Evolutionary conservation across 306 rosid species (phyloP), one percentile per base, ranked within the genome.

Genomic region (Gastrolobium bilobum): DNA sequence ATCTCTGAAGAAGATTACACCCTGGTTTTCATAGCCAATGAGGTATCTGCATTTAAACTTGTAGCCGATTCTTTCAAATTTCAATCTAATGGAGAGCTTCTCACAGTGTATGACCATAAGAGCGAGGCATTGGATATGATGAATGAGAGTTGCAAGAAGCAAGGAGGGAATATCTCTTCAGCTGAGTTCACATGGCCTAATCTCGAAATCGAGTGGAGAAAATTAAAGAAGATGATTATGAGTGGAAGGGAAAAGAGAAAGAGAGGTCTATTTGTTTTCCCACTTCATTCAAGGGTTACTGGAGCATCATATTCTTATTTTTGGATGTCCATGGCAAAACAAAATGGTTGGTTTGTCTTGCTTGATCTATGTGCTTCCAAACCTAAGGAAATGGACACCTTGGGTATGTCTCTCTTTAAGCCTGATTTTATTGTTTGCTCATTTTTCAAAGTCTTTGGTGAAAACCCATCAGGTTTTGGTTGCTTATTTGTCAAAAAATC

Each of bases 401-500:
- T 92, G 70, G 97, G 97, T 33, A 86, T 94, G 65, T 90, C 97
- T 29, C 71, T 94, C 8, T 92, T 92, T 46, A 87, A 86, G 84
- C 98, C 98, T 46, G 97, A 94, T 48, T 90, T 92, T 13, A 80
- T 92, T 74, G 64, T 91, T 31, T 92, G 97, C 65, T 89, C 98
- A 1, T 92, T 94, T 68, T 92, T 81, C 83, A 89, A 88, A 80
- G 79, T 94, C 6, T 88, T 89, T 10, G 97, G 97, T 6, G 86
- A 94, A 60, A 88, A 87, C 70, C 97, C 98, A 6, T 92, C 97
- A 2, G 98, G 98, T 0, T 85, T 94, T 75, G 93, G 90, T 7
- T 91, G 98, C 78, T 85, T 94, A 78, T 89, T 94, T 79, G 89
- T 92, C 44, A 92, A 94, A 89, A 94, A 88, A 71, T 82, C 97